These are phyloP conservation scores for Starmera pachycereana DNA, from an alignment of 805 yeast species.

Conservation along the genomic window DNA sequence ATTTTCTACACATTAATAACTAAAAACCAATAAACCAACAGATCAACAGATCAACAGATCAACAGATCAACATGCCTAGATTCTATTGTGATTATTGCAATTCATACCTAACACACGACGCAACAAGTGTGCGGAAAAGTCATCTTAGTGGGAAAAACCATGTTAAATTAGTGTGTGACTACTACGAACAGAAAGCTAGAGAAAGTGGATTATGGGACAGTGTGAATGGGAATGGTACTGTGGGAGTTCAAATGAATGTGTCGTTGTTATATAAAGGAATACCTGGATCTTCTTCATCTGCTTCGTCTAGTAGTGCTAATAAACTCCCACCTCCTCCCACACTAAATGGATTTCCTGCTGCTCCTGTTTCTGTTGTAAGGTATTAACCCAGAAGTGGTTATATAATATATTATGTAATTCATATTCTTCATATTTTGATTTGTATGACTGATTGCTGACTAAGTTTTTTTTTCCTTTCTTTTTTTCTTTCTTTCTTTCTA, in stretches of 20 bases:
- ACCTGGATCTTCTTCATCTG: conserved; percentile 22
- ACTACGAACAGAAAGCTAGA: conserved; percentile 37
- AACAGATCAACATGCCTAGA: conserved; percentile 38
- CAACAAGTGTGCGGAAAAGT: conserved; percentile 74
- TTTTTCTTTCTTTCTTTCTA: too few species aligned
- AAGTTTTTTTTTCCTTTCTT: too few species aligned
- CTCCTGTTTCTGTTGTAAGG: conserved; percentile 8
- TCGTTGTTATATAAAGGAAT: conserved; percentile 14
- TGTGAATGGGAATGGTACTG: too few species aligned
- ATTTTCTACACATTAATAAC: too few species aligned
- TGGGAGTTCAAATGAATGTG: too few species aligned
- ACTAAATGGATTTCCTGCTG: conserved; percentile 12
- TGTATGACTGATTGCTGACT: too few species aligned
- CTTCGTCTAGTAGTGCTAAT: conserved; percentile 3
- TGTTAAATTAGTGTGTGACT: conserved; percentile 57
- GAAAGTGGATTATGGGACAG: too few species aligned
- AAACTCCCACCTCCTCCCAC: conserved; percentile 18
- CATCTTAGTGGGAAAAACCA: conserved; percentile 76
- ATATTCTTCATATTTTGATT: too few species aligned
- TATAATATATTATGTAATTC: too few species aligned
- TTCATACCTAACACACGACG: conserved; percentile 77
- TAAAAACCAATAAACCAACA: too few species aligned
- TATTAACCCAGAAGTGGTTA: too few species aligned
- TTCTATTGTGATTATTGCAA: conserved; percentile 82
- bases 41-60: too few species aligned